phyloP scores from a whole-genome alignment of 129 eudicot genomes.

The Dittrichia graveolens region DNA sequence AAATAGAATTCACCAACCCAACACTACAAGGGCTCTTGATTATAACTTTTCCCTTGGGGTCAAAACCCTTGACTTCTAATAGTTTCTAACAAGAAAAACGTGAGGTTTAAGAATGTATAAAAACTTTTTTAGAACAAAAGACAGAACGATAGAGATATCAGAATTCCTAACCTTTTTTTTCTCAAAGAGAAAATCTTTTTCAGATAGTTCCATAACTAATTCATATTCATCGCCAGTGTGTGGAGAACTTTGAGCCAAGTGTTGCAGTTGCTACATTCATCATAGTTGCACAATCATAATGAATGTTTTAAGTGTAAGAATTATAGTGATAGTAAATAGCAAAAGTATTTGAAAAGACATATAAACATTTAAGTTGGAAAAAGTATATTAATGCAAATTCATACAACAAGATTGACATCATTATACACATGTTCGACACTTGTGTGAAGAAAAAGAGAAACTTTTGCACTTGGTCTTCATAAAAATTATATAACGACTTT shows the following conservation, averaged over 20 bases:
- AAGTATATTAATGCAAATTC: no score
- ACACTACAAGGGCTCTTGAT: constrained; percentile 39
- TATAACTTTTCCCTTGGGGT: constrained; percentile 34
- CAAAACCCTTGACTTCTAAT: constrained; percentile 51
- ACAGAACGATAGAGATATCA: not conserved
- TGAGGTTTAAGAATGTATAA: constrained; percentile 12
- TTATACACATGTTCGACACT: no score
- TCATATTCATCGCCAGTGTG: constrained; percentile 38
- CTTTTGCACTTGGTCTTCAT: no score
- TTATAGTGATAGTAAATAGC: no score
- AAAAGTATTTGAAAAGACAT: no score
- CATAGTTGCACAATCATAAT: constrained; percentile 9
- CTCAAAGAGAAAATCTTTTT: constrained; percentile 53
- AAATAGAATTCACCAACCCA: constrained; percentile 35
- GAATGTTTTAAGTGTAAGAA: not conserved
- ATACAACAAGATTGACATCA: no score
- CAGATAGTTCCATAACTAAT: constrained; percentile 58
- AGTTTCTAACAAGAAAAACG: constrained; percentile 44
- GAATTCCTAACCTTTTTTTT: constrained; percentile 61
- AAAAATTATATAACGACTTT: no score
- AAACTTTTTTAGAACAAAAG: not conserved
- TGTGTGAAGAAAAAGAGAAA: no score
- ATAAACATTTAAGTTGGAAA: no score
- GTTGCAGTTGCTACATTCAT: constrained; percentile 41
- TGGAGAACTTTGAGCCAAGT: not conserved